These are phyloP conservation scores for Cucumis sativus DNA, from an alignment of 306 rosid genomes.

Conservation along the genomic window Cucumber_9930_V3 NC_026656.2:13470501-13471000, in stretches of 20 bases:
- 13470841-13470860: conserved; percentile 24
- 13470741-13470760: not conserved
- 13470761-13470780: not conserved
- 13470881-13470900: conserved; percentile 94
- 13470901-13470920: conserved; percentile 99
- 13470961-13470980: conserved; percentile 93
- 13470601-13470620: not conserved
- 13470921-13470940: conserved; percentile 89
- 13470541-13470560: conserved; percentile 72
- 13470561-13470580: conserved; percentile 81
- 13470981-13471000: conserved; percentile 43
- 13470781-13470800: not conserved
- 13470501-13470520: conserved; percentile 79
- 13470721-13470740: not conserved
- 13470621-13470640: not conserved
- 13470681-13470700: not conserved
- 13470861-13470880: conserved; percentile 81
- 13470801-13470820: not conserved
- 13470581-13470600: conserved; percentile 34
- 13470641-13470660: not conserved
- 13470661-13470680: not conserved
- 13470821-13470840: conserved; percentile 8
- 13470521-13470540: conserved; percentile 68
- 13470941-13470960: conserved; percentile 99
- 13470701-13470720: no score